phyloP scores from a whole-genome alignment of 441 rosid genomes.

The Daphne laureola region DNA sequence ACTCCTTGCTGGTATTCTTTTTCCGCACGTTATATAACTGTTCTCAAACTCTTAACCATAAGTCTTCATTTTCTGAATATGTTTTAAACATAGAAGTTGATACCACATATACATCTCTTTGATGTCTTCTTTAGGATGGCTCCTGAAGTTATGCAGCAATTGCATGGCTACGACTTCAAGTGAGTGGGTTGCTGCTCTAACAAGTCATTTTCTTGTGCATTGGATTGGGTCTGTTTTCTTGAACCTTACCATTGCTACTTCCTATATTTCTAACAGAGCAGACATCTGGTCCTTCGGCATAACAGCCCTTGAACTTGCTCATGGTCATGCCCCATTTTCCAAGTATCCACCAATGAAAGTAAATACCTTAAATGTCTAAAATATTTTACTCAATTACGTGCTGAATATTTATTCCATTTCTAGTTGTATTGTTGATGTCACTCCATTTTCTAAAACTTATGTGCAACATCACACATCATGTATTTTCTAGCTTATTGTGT shows the following conservation, averaged over 20 bases:
- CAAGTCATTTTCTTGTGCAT: background rate
- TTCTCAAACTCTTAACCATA: background rate
- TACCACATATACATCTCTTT: slow-evolving; percentile 12
- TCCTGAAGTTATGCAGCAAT: slow-evolving; percentile 99
- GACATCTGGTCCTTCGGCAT: slow-evolving; percentile 96
- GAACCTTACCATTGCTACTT: slow-evolving; percentile 16
- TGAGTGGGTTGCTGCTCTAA: slow-evolving; percentile 33
- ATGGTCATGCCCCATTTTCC: slow-evolving; percentile 97
- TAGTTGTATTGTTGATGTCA: background rate
- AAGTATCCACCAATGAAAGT: slow-evolving; percentile 99
- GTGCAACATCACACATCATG: too few species aligned
- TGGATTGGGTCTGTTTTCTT: slow-evolving; percentile 5
- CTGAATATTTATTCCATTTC: slow-evolving; percentile 4
- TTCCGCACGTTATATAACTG: background rate
- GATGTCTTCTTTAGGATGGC: slow-evolving; percentile 75
- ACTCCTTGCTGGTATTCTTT: slow-evolving; percentile 95
- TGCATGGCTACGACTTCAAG: slow-evolving; percentile 98
- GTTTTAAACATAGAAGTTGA: background rate
- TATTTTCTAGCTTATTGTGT: slow-evolving; percentile 7
- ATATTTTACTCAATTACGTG: slow-evolving; percentile 12
- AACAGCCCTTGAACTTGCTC: slow-evolving; percentile 96
- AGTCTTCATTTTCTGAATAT: background rate
- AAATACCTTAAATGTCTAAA: slow-evolving; percentile 20
- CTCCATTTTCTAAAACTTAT: too few species aligned
- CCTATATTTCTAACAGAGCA: slow-evolving; percentile 54